phyloP scores from a whole-genome alignment of 306 rosid species.

The Gleditsia sinensis region DNA sequence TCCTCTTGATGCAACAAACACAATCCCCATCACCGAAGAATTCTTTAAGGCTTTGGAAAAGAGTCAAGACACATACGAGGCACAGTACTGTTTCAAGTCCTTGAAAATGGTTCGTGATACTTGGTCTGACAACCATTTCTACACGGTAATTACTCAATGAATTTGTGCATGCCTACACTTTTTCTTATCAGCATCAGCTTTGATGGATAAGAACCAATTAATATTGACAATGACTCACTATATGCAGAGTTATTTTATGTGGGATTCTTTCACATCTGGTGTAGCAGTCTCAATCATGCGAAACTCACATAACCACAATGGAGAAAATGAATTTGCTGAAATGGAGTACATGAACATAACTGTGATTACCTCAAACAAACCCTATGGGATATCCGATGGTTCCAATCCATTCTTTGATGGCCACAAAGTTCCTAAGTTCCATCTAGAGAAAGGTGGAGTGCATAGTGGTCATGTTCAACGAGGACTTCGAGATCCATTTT shows the following conservation, averaged over 20 bases:
- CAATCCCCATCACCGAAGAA: slow-evolving; percentile 67
- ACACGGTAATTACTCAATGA: slow-evolving; percentile 48
- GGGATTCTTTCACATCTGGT: slow-evolving; percentile 89
- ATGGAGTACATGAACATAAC: slow-evolving; percentile 89
- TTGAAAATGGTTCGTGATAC: slow-evolving; percentile 83
- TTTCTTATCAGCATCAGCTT: not conserved
- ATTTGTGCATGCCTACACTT: not conserved
- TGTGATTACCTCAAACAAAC: slow-evolving; percentile 82
- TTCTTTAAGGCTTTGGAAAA: slow-evolving; percentile 71
- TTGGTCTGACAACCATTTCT: slow-evolving; percentile 71
- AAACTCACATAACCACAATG: slow-evolving; percentile 45
- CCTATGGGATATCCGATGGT: slow-evolving; percentile 78
- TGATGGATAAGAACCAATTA: slow-evolving; percentile 24
- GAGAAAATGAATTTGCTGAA: slow-evolving; percentile 84
- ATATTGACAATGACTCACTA: slow-evolving; percentile 10
- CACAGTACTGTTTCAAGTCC: slow-evolving; percentile 78
- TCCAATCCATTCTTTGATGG: slow-evolving; percentile 82
- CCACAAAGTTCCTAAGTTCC: slow-evolving; percentile 61
- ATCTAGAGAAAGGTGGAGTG: slow-evolving; percentile 64
- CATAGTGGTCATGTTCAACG: slow-evolving; percentile 88
- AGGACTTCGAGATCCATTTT: slow-evolving; percentile 83
- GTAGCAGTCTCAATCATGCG: slow-evolving; percentile 83
- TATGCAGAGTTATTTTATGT: slow-evolving; percentile 84
- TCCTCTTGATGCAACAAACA: slow-evolving; percentile 91
- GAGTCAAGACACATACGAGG: slow-evolving; percentile 68